Conservation (phyloP, 140 eudicot species). For the Stevia rebaudiana region DNA sequence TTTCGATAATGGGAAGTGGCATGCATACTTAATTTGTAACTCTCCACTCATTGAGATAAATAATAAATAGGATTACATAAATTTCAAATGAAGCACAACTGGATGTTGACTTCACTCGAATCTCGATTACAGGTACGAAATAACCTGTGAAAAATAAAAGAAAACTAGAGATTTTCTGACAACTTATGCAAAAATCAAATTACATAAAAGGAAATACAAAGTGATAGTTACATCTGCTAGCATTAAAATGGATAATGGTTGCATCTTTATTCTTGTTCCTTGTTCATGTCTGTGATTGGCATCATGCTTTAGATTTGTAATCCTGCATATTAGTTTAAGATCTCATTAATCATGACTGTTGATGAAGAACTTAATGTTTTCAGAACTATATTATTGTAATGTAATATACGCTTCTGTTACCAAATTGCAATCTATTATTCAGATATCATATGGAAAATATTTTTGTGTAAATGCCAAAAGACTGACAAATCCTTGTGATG, state of each 20-base stretch:
- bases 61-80: neutral
- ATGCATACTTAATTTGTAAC: too few relatives aligned
- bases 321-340: constrained; percentile 17
- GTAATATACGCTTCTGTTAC: too few relatives aligned
- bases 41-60: too few relatives aligned
- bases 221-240: neutral
- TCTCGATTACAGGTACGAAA: constrained; percentile 7
- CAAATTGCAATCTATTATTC: too few relatives aligned
- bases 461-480: too few relatives aligned
- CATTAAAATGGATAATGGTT: neutral
- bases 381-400: neutral
- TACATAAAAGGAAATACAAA: constrained; percentile 5
- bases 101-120: constrained; percentile 10
- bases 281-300: constrained; percentile 6
- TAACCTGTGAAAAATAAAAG: constrained; percentile 2
- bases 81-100: constrained; percentile 11
- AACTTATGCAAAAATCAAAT: constrained; percentile 7
- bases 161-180: neutral
- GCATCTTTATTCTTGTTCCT: constrained; percentile 22
- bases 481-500: too few relatives aligned
- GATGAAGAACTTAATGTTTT: neutral
- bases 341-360: neutral
- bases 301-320: constrained; percentile 10
- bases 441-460: too few relatives aligned
- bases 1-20: too few relatives aligned